Evolutionary conservation across 1,284 basidiomycete genomes (phyloP).

Genomic region (Sporisorium scitamineum): DNA sequence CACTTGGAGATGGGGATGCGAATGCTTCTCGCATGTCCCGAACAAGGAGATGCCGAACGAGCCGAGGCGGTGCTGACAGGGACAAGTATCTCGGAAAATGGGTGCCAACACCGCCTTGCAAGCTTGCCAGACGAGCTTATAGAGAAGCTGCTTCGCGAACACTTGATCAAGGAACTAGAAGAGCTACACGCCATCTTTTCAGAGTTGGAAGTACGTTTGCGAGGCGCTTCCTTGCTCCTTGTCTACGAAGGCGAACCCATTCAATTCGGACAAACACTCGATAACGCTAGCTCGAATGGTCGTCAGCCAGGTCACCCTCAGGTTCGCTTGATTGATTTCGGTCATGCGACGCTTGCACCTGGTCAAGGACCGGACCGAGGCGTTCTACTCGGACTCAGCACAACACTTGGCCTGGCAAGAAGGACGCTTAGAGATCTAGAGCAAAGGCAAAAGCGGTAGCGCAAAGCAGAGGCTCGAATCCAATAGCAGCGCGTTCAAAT

Average conservation of each 20-base stretch:
- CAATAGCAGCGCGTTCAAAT: background rate
- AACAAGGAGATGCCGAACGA: conserved; percentile 27
- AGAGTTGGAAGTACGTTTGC: conserved; percentile 80
- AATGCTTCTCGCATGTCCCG: conserved; percentile 79
- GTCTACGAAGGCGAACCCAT: conserved; percentile 82
- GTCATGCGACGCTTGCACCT: conserved; percentile 80
- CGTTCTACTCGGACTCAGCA: conserved; percentile 79
- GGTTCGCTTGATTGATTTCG: conserved; percentile 91
- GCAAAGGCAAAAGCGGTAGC: background rate
- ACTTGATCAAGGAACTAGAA: conserved; percentile 71
- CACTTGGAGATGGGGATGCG: conserved; percentile 81
- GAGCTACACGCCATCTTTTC: conserved; percentile 75
- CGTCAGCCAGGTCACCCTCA: conserved; percentile 10
- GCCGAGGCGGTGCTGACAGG: conserved; percentile 23
- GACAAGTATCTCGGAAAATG: conserved; percentile 7
- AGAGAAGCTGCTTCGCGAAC: conserved; percentile 64
- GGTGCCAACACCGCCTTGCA: conserved; percentile 55
- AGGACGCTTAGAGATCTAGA: conserved; percentile 18
- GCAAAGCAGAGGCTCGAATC: background rate
- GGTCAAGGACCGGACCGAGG: conserved; percentile 84
- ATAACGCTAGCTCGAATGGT: background rate
- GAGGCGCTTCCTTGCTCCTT: conserved; percentile 83
- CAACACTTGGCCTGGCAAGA: conserved; percentile 68
- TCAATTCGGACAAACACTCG: conserved; percentile 69
- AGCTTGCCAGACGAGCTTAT: conserved; percentile 52